Conservation (phyloP, 2,329 filamentous ascomycete genomes). For the Metarhizium robertsii region DNA sequence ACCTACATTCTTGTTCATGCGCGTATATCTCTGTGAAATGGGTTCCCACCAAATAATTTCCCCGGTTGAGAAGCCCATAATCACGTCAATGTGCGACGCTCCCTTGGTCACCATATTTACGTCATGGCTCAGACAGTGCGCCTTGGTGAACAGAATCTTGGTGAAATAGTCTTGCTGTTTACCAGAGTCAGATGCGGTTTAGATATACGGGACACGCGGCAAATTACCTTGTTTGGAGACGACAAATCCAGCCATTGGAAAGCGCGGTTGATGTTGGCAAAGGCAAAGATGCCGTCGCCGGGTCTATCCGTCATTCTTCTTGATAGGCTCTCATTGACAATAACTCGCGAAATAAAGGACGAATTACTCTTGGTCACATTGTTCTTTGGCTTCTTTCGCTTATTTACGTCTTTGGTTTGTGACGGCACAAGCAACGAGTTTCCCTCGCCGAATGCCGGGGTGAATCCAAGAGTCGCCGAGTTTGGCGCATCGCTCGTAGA, state of each 20-base stretch:
- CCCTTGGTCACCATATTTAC: constrained; percentile 78
- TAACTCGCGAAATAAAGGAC: constrained; percentile 94
- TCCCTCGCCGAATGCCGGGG: constrained; percentile 75
- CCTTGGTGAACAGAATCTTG: constrained; percentile 95
- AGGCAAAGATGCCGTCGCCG: constrained; percentile 73
- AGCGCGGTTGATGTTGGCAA: constrained; percentile 91
- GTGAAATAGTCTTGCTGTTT: constrained; percentile 75
- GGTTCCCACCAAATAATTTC: constrained; percentile 99
- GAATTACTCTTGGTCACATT: constrained; percentile 98
- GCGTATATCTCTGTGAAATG: constrained; percentile 88
- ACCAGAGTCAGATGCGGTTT: background rate
- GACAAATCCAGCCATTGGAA: constrained; percentile 94
- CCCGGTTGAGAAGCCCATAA: constrained; percentile 92
- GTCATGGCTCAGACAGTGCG: constrained; percentile 90
- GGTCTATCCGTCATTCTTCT: constrained; percentile 75
- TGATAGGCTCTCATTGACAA: constrained; percentile 71
- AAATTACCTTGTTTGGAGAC: constrained; percentile 55
- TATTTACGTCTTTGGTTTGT: constrained; percentile 62
- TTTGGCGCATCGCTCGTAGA: constrained; percentile 42
- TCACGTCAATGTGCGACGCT: constrained; percentile 71
- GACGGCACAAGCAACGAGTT: constrained; percentile 62
- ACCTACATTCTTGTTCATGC: constrained; percentile 86
- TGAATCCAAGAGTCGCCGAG: constrained; percentile 31
- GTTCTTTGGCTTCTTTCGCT: constrained; percentile 90
- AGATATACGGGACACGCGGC: background rate